Evolutionary conservation across 179 eudicot species (phyloP).

Genomic region (Camellia oleifera): DNA sequence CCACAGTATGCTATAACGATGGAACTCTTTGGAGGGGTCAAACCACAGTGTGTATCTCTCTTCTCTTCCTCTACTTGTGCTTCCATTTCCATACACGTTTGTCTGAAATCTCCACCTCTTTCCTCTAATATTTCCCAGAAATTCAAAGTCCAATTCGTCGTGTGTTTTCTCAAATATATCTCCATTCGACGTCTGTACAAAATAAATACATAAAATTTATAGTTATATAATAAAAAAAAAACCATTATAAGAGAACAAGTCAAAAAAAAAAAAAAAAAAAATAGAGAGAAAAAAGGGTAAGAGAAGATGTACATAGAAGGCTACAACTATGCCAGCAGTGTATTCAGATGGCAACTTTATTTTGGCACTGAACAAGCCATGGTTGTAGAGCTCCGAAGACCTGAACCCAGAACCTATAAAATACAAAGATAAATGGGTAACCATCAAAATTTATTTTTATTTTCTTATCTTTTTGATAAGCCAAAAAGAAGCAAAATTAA

Average conservation of each 20-base stretch:
- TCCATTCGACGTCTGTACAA: conserved; percentile 48
- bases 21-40: conserved; percentile 71
- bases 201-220: neutral
- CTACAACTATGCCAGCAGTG: conserved; percentile 74
- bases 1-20: conserved; percentile 72
- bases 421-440: too few relatives aligned
- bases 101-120: conserved; percentile 78
- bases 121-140: conserved; percentile 64
- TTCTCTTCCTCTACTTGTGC: conserved; percentile 68
- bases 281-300: too few relatives aligned
- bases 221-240: too few relatives aligned
- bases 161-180: conserved; percentile 53
- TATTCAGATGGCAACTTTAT: conserved; percentile 71
- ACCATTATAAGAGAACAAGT: neutral
- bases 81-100: conserved; percentile 76
- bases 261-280: neutral
- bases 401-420: conserved; percentile 50
- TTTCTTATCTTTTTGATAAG: too few relatives aligned
- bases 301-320: conserved; percentile 51
- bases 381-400: conserved; percentile 43
- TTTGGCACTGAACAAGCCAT: conserved; percentile 67
- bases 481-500: too few relatives aligned
- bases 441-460: too few relatives aligned
- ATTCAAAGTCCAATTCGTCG: conserved; percentile 85
- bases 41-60: conserved; percentile 73